A percentile compares a stretch with the other conserved stretches of the same genome.
These are phyloP conservation scores for Mortierella sp. DNA, from an alignment of 371 early-diverging fungal genomes.

Conservation along the genomic window DNA sequence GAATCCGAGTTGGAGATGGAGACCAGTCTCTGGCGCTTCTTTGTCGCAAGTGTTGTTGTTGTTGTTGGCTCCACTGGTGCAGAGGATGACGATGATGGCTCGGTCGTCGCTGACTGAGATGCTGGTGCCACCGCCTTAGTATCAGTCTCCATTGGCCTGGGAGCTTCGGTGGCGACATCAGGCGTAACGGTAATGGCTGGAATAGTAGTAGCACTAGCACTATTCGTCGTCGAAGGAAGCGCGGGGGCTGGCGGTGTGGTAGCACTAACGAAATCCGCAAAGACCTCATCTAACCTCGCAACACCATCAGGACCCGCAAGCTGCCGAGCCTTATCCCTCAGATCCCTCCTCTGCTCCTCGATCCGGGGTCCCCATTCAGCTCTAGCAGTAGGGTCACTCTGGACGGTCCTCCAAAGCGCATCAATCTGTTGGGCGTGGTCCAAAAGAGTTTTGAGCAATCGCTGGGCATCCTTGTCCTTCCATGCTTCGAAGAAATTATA, in stretches of 20 bases:
- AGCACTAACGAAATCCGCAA: slow-evolving; percentile 28
- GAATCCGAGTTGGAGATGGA: slow-evolving; percentile 13
- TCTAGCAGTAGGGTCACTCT: slow-evolving; percentile 22
- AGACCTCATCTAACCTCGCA: slow-evolving; percentile 25
- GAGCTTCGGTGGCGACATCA: neutral
- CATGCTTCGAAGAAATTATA: slow-evolving; percentile 45
- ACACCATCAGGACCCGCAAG: slow-evolving; percentile 42
- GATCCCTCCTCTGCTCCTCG: slow-evolving; percentile 44
- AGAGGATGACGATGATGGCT: neutral
- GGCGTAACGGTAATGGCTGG: neutral
- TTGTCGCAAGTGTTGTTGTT: neutral
- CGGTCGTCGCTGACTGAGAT: neutral
- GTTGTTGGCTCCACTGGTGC: neutral
- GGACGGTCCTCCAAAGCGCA: slow-evolving; percentile 39
- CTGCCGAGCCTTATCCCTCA: slow-evolving; percentile 41
- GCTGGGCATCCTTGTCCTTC: slow-evolving; percentile 47
- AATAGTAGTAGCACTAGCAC: neutral
- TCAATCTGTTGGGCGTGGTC: slow-evolving; percentile 48
- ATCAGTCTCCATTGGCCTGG: neutral
- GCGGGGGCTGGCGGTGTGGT: neutral
- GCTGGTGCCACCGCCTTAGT: neutral
- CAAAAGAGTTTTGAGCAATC: slow-evolving; percentile 32
- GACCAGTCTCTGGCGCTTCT: slow-evolving; percentile 34
- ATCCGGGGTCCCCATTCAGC: slow-evolving; percentile 47
- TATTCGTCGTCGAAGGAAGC: neutral